Base-by-base conservation (phyloP, 2,329 filamentous ascomycete genomes). In the Curvularia hawaiiensis region DNA sequence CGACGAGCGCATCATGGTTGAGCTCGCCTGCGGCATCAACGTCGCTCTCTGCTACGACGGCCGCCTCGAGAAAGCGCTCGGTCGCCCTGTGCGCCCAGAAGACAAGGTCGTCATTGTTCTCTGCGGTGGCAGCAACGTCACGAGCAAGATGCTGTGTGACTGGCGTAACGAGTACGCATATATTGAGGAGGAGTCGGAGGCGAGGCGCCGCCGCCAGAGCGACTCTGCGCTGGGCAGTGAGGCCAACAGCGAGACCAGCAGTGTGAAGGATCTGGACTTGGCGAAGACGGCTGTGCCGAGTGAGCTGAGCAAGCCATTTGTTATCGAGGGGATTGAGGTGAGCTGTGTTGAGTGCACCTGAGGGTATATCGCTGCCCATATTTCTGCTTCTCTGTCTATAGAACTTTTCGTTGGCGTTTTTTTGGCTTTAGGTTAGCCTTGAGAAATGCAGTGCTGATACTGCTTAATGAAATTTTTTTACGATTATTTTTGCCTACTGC, bases 101-200 rank as follows among this genome's bases (percentile, higher is more conserved):
- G 89, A 87, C 72, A 91, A 90, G 63, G 84, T 97, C 6, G 92
- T 97, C 1, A 80, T 97, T 52, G 82, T 96, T 24, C 87, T 97
- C 7, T 98, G 94, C 70, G 94, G 94, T 1, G 84, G 82, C 14
- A 82, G 78, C 50, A 82, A 82, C 66, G 77, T 85, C 31, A 82
- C 76, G 1, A 75, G 81, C 3, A 78, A 81, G 49, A 83, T 83
- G 77, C 69, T 85, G 54, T 77, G 76, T 30, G 76, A 78, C 51
- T 85, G 81, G 77, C 77, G 79, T 59, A 57, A 74, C 51, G 75
- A 79, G 67, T 78, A 79, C 57, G 67, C 65, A 38, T 63, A 65
- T 14, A 57, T 64, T 44, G 63, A 65, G 28, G 59, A 60, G 38
- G 64, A 69, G 62, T 59, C 54, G 0, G 58, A 63, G 48, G 52